Conservation (phyloP, 202 grass and related monocot species). For the Panicum hallii region DNA sequence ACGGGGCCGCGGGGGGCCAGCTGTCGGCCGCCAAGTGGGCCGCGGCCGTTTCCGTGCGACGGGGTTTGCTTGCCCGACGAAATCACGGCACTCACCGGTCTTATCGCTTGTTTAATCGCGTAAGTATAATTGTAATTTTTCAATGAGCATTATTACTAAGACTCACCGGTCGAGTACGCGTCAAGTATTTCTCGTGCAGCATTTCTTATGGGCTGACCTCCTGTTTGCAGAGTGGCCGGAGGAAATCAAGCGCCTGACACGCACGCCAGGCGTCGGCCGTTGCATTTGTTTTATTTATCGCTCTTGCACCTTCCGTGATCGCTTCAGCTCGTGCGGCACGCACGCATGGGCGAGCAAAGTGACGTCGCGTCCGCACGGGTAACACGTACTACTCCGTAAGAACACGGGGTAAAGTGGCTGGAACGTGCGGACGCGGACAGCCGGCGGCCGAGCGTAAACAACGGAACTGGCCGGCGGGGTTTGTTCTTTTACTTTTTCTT, state of each 20-base stretch:
- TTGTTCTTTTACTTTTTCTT: neutral
- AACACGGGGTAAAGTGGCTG: neutral
- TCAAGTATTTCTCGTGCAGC: neutral
- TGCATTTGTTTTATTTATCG: neutral
- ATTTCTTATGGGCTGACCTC: neutral
- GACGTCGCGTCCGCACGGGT: neutral
- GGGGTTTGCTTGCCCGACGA: conserved; percentile 33
- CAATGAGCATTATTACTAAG: neutral
- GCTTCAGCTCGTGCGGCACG: neutral
- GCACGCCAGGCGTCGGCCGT: neutral
- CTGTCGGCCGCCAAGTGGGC: conserved; percentile 38
- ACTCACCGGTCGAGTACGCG: neutral
- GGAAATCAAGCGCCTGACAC: too few relatives aligned
- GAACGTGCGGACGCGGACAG: neutral
- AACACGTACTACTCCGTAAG: neutral
- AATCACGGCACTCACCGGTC: neutral
- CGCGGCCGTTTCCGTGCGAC: conserved; percentile 33
- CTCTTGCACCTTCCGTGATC: neutral
- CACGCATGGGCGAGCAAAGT: neutral
- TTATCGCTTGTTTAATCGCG: neutral
- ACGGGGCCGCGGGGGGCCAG: conserved; percentile 24
- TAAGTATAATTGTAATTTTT: neutral
- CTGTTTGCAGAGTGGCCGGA: too few relatives aligned
- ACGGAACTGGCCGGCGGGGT: neutral
- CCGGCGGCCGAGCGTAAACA: neutral